phyloP scores from a whole-genome alignment of 129 eudicot genomes.

The Artemisia annua region DNA sequence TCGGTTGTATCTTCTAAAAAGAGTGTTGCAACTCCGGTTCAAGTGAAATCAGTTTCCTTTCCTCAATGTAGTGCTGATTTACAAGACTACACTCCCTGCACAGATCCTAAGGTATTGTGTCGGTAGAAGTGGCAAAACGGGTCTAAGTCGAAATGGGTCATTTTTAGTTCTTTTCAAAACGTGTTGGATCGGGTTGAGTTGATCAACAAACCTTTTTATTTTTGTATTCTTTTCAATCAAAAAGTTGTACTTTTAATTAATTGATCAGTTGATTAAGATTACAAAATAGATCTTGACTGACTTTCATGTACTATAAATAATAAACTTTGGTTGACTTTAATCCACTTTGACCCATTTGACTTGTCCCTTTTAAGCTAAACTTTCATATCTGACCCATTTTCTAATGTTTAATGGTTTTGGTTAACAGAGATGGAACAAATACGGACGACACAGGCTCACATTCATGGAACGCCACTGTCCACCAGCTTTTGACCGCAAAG shows the following conservation, averaged over 20 bases:
- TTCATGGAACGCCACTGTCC: slow-evolving; percentile 98
- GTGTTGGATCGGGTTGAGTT: slow-evolving; percentile 1
- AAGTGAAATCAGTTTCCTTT: slow-evolving; percentile 59
- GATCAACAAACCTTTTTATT: background rate
- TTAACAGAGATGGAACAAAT: slow-evolving; percentile 92
- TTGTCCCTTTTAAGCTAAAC: background rate
- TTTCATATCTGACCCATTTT: background rate
- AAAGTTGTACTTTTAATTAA: background rate
- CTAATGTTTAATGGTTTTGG: slow-evolving; percentile 5
- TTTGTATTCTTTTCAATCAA: too few species aligned
- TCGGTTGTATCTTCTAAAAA: slow-evolving; percentile 43
- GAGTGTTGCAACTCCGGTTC: slow-evolving; percentile 45
- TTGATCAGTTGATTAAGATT: background rate
- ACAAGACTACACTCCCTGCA: slow-evolving; percentile 98
- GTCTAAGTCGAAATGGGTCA: background rate
- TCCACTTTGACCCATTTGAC: background rate
- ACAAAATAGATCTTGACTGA: too few species aligned
- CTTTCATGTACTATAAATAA: too few species aligned
- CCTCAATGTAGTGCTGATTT: slow-evolving; percentile 63
- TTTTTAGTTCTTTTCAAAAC: background rate
- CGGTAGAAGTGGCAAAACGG: background rate
- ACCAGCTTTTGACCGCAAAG: slow-evolving; percentile 80
- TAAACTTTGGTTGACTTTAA: background rate
- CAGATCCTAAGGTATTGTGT: slow-evolving; percentile 75
- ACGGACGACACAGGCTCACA: slow-evolving; percentile 74